These are phyloP conservation scores for Pleoardoris graminearum DNA, from an alignment of 2,329 filamentous ascomycete genomes.

Conservation along the genomic window DNA sequence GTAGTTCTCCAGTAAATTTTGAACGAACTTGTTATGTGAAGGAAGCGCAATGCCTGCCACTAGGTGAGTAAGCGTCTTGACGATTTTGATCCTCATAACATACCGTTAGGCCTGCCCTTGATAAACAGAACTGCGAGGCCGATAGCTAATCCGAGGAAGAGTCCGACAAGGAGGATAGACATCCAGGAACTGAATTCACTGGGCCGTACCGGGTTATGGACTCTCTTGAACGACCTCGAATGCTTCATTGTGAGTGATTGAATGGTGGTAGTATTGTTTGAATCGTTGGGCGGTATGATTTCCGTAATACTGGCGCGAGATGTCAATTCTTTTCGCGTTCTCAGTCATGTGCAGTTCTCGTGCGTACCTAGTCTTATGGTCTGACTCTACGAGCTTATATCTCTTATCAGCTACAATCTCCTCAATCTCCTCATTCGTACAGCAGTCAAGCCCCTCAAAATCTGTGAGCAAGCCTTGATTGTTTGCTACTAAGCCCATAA, in stretches of 20 bases:
- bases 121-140: conserved; percentile 21
- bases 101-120: conserved; percentile 21
- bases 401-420: conserved; percentile 15
- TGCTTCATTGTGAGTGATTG: too few relatives aligned
- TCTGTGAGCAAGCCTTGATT: conserved; percentile 24
- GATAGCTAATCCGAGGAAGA: conserved; percentile 19
- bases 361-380: not conserved
- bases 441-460: conserved; percentile 30
- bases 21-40: conserved; percentile 41
- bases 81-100: too few relatives aligned
- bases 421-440: conserved; percentile 21
- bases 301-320: not conserved
- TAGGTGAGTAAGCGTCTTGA: conserved; percentile 1
- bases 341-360: too few relatives aligned
- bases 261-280: too few relatives aligned
- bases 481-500: conserved; percentile 39
- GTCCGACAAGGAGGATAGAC: conserved; percentile 18
- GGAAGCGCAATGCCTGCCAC: conserved; percentile 45
- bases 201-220: conserved; percentile 28
- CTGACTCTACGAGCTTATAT: conserved; percentile 23
- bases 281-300: too few relatives aligned
- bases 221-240: too few relatives aligned
- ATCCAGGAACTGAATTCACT: conserved; percentile 24
- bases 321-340: not conserved
- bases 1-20: conserved; percentile 54